Conservation (phyloP, 179 eudicot genomes). For the Spergularia azorica region DNA sequence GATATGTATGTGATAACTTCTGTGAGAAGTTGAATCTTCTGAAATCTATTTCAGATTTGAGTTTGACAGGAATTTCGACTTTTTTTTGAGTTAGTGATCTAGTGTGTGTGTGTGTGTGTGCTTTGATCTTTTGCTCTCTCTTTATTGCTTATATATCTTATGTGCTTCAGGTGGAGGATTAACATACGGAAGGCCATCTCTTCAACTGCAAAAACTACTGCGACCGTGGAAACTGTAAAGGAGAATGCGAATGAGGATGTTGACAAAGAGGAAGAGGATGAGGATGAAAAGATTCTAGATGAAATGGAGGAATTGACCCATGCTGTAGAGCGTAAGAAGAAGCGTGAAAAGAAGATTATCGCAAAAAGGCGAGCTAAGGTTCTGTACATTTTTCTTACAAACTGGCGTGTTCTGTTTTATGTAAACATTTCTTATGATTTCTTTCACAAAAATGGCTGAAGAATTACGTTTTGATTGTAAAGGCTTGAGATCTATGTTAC, state of each 20-base stretch:
- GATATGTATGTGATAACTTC: background rate
- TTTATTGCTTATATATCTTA: background rate
- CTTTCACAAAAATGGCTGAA: too few relatives aligned
- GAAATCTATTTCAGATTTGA: background rate
- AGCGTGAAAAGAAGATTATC: slow-evolving; percentile 63
- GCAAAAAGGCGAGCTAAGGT: slow-evolving; percentile 82
- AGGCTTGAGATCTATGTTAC: too few relatives aligned
- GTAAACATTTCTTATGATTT: too few relatives aligned
- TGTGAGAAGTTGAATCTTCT: background rate
- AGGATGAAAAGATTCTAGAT: slow-evolving; percentile 72
- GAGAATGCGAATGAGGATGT: slow-evolving; percentile 29
- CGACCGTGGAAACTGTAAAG: slow-evolving; percentile 30
- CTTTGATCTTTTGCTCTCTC: background rate
- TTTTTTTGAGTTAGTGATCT: too few relatives aligned
- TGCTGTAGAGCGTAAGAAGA: slow-evolving; percentile 79
- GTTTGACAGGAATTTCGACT: background rate
- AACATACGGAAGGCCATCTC: slow-evolving; percentile 69
- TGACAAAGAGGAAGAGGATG: slow-evolving; percentile 42
- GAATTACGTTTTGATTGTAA: too few relatives aligned
- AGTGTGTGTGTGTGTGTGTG: background rate
- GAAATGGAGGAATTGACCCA: slow-evolving; percentile 83
- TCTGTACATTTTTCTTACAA: slow-evolving; percentile 19
- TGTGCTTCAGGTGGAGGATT: slow-evolving; percentile 72
- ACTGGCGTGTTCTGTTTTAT: background rate
- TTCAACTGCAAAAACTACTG: slow-evolving; percentile 38